These are phyloP conservation scores for Teratosphaeria pseudoeucalypti DNA, from an alignment of 2,329 filamentous ascomycete species.

Conservation along the genomic window DNA sequence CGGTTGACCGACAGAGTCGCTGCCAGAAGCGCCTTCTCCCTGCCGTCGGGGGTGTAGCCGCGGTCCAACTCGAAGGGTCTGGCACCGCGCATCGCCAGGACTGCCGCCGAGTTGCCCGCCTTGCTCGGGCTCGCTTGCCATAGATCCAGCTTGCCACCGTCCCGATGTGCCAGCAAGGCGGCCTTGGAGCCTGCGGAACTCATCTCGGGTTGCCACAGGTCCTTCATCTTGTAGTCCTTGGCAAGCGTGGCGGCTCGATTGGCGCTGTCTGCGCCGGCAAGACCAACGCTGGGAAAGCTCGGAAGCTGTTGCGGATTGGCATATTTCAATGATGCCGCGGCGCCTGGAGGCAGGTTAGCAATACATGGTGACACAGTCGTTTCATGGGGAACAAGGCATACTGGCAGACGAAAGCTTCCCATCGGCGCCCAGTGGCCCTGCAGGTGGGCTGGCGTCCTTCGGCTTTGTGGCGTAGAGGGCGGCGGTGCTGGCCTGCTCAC, in stretches of 20 bases:
- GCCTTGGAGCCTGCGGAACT: constrained; percentile 63
- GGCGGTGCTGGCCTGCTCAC: constrained; percentile 48
- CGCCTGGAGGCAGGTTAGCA: constrained; percentile 32
- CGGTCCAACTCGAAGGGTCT: constrained; percentile 35
- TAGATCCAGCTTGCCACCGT: constrained; percentile 41
- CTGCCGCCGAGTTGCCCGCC: constrained; percentile 58
- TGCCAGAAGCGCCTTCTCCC: constrained; percentile 59
- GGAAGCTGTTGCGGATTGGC: constrained; percentile 63
- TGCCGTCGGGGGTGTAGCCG: constrained; percentile 41
- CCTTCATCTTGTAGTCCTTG: constrained; percentile 51
- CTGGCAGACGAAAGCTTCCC: constrained; percentile 48
- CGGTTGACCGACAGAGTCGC: constrained; percentile 64
- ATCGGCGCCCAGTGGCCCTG: constrained; percentile 35
- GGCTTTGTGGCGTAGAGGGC: constrained; percentile 46
- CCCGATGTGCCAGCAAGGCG: constrained; percentile 54
- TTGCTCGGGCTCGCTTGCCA: constrained; percentile 42
- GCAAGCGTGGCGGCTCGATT: constrained; percentile 49
- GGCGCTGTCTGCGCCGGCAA: constrained; percentile 57
- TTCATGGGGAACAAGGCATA: constrained; percentile 26
- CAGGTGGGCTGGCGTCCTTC: constrained; percentile 15
- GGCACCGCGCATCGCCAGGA: constrained; percentile 49
- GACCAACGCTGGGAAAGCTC: constrained; percentile 59
- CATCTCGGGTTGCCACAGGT: constrained; percentile 52
- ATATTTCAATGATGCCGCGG: constrained; percentile 56
- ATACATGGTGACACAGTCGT: neutral